Evolutionary conservation across 345 rosid genomes (phyloP).

Genomic region (Viola odorata): DNA sequence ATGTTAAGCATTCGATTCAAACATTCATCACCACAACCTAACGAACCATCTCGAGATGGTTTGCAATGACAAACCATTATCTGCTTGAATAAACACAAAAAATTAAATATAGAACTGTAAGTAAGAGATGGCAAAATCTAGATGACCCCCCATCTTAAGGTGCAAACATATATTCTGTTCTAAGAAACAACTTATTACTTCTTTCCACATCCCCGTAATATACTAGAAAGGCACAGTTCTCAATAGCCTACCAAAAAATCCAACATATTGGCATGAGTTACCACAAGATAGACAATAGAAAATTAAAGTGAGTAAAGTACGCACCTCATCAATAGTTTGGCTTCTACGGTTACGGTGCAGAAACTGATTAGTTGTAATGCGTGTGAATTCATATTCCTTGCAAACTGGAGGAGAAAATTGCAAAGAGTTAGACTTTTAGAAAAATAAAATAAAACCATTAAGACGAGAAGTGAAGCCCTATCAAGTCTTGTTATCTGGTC

Average conservation of each 20-base stretch:
- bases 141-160: conserved; percentile 5
- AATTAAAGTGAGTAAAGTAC: conserved; percentile 17
- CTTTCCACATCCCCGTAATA: not conserved
- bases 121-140: no score
- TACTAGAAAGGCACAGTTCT: not conserved
- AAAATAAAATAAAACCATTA: not conserved
- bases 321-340: conserved; percentile 94
- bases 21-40: conserved; percentile 95
- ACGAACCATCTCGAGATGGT: conserved; percentile 46
- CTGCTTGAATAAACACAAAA: conserved; percentile 28
- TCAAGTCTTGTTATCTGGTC: conserved; percentile 2
- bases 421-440: conserved; percentile 11
- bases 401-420: conserved; percentile 37
- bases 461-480: conserved; percentile 2
- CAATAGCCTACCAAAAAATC: not conserved
- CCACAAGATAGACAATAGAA: not conserved
- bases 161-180: not conserved
- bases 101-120: no score
- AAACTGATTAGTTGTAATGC: conserved; percentile 65
- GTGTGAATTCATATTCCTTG: conserved; percentile 55
- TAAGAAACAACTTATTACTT: not conserved
- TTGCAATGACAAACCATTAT: conserved; percentile 95
- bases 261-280: no score
- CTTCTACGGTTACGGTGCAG: conserved; percentile 79
- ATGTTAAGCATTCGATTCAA: conserved; percentile 95